These are phyloP conservation scores for Talaromyces ruber DNA, from an alignment of 495 filamentous ascomycete genomes.

Conservation along the genomic window DNA sequence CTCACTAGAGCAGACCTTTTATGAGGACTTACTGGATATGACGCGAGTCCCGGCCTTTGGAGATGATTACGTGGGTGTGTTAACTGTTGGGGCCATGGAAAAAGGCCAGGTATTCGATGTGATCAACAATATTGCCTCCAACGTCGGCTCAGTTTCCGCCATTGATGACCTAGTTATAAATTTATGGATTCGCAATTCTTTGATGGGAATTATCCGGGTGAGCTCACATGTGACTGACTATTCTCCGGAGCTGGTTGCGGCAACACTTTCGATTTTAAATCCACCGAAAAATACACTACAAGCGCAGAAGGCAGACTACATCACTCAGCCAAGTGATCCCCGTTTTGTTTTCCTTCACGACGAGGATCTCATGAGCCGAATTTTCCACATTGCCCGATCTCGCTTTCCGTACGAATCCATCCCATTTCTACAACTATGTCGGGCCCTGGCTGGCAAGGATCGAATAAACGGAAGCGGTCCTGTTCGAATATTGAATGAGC, in stretches of 20 bases:
- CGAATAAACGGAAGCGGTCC: slow-evolving; percentile 40
- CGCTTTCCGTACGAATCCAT: slow-evolving; percentile 82
- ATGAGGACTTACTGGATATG: slow-evolving; percentile 43
- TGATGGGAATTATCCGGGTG: slow-evolving; percentile 58
- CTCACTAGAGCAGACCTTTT: slow-evolving; percentile 31
- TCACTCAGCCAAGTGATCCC: slow-evolving; percentile 33
- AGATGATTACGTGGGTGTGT: slow-evolving; percentile 35
- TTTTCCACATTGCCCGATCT: slow-evolving; percentile 53
- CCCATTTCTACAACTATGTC: slow-evolving; percentile 66
- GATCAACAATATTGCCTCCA: slow-evolving; percentile 47
- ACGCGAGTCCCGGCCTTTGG: slow-evolving; percentile 29
- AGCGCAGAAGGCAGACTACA: slow-evolving; percentile 22
- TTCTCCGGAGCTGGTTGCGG: slow-evolving; percentile 52
- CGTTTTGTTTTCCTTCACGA: slow-evolving; percentile 47
- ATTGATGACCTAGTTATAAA: slow-evolving; percentile 30
- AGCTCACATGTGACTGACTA: slow-evolving; percentile 54
- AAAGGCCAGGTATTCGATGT: slow-evolving; percentile 52
- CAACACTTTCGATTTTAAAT: slow-evolving; percentile 51
- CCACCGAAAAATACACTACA: slow-evolving; percentile 18
- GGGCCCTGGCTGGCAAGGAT: slow-evolving; percentile 37
- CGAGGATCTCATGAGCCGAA: slow-evolving; percentile 39
- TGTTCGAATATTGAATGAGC: slow-evolving; percentile 39
- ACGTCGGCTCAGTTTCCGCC: slow-evolving; percentile 24
- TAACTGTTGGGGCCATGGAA: slow-evolving; percentile 46
- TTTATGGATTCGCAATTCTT: slow-evolving; percentile 41